phyloP scores from a whole-genome alignment of 2,329 filamentous ascomycete genomes.

The Hypoxylon rubiginosum region DNA sequence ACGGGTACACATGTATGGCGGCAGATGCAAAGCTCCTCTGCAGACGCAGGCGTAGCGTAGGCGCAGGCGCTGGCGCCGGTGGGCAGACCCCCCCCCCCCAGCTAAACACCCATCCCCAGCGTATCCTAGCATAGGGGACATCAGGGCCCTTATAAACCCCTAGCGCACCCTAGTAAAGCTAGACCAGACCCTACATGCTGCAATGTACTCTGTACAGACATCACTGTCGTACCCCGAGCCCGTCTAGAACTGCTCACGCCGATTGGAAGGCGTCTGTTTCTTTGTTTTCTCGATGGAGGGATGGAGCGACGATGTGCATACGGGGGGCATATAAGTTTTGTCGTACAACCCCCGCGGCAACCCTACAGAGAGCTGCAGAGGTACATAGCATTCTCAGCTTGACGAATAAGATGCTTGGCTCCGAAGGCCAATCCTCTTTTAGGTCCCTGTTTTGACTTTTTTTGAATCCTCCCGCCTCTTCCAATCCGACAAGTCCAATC shows the following conservation, averaged over 20 bases:
- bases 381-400: neutral
- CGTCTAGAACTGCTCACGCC: conserved; percentile 7
- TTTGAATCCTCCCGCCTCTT: conserved; percentile 37
- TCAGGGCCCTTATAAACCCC: too few relatives aligned
- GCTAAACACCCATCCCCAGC: neutral
- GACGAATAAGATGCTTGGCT: conserved; percentile 3
- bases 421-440: neutral
- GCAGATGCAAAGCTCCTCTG: conserved; percentile 32
- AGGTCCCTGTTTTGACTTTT: conserved; percentile 12
- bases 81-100: neutral
- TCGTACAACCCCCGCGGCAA: conserved; percentile 33
- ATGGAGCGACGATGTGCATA: conserved; percentile 10
- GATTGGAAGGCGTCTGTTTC: conserved; percentile 22
- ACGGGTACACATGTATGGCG: conserved; percentile 17
- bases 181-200: conserved; percentile 20
- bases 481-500: conserved; percentile 1
- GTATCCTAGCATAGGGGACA: too few relatives aligned
- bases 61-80: conserved; percentile 20
- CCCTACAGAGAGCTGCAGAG: conserved; percentile 17
- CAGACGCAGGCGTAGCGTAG: conserved; percentile 24
- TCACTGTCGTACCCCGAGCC: conserved; percentile 28
- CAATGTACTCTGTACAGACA: conserved; percentile 27
- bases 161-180: neutral
- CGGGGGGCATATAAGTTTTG: conserved; percentile 31
- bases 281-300: neutral